Base-by-base conservation (phyloP, 2,329 filamentous ascomycete species). In the Didymella pinodella region DNA sequence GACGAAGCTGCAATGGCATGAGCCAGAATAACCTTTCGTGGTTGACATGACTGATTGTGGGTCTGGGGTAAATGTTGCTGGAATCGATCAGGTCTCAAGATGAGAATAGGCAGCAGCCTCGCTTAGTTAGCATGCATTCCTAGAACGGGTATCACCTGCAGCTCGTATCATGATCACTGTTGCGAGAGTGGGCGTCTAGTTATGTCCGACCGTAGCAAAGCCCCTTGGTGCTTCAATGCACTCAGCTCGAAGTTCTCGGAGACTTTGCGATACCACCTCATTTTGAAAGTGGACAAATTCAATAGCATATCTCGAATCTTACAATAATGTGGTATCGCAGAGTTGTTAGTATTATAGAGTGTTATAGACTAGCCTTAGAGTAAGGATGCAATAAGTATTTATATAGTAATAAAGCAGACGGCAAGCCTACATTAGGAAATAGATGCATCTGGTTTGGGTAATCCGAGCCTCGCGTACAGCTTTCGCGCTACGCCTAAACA, bases 1-100 rank as follows among this genome's bases (percentile, higher is more conserved):
- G 16, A 77, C 77, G 22, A 67, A 55, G 46, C 80, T 80, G 67
- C 81, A 84, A 64, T 83, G 81, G 65, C 81, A 84, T 16, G 80
- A 83, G 36, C 82, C 82, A 3, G 64, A 60, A 44, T 71, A 73
- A 4, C 56, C 63, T 52, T 69, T 67, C 12, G 61, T 54, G 14
- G 60, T 31, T 5, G 70, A 63, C 69, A 73, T 73, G 10, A 16
- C 25, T 14, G 40, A 3, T 16, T 59, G 60, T 18, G 22, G 10
- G n/a, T 20, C 20, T 8, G 12, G 16, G 14, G 12, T 26, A 32
- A 25, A 38, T 38, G 16, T 10, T 38, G 2, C n/a, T 40, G 40
- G 3, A 14, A 22, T 43, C 22, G 40, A 43, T 25, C 11, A 14
- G 40, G 40, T 18, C 10, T 43, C 40, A 43, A 26, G 11, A 12